Evolutionary conservation across 164 flowering plant genomes (phyloP), one percentile per base, ranked within the genome.

Genomic region (Protea cynaroides): DNA sequence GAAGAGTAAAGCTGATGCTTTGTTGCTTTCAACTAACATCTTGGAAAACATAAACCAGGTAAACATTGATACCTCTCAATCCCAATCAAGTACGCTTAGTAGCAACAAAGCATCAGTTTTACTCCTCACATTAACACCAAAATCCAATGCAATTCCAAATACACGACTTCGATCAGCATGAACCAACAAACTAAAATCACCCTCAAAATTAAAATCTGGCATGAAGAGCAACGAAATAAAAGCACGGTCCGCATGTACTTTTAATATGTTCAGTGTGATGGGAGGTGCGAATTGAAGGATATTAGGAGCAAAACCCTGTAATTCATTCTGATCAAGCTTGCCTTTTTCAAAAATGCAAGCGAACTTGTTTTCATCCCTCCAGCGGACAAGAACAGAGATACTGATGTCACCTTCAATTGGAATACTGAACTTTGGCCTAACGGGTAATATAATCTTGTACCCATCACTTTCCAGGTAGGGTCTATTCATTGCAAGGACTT

Each of bases 81-180:
- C 66, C 96, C 96, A 92, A 68, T 92, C 96, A 60, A 92, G 96
- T 86, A 88, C 82, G 78, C 88, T 96, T 17, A 92, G 69, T 37
- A 92, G 80, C 95, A 96, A 88, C 61, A 92, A 69, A 21, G 90
- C 93, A 76, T 88, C 92, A 0, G 81, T 84, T 75, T 87, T 82
- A 5, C 86, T 71, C 69, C 69, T 86, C 17, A 96, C 96, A 65
- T 78, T 88, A 70, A 90, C 98, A 62, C 88, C 80, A 69, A 92
- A 92, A 71, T 92, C 98, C 77, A 92, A 72, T 65, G 85, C 85
- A 52, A 92, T 82, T 56, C 91, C 98, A 66, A 88, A n/a, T n/a
- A n/a, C n/a, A n/a, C n/a, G n/a, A n/a, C n/a, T n/a, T n/a, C n/a
- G n/a, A n/a, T n/a, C n/a, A n/a, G n/a, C n/a, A n/a, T n/a, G n/a